A percentile compares a stretch with the other conserved stretches of the same genome.
Conservation (phyloP, 176 grass and related monocot species). For the Otatea glauca region DNA sequence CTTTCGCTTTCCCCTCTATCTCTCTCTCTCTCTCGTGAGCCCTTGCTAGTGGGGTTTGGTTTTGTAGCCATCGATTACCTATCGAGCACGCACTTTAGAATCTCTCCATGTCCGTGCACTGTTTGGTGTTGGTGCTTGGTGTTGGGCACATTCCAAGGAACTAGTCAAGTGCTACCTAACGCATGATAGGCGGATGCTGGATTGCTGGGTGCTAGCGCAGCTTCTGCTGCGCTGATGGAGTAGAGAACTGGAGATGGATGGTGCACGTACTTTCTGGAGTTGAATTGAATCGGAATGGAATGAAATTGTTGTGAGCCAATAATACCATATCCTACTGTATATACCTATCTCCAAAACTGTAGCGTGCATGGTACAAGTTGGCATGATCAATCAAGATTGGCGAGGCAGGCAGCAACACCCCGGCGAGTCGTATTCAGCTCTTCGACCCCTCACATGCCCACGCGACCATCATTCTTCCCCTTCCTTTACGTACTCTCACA, state of each 20-base stretch:
- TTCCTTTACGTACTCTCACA: conserved; percentile 21
- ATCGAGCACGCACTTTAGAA: conserved; percentile 10
- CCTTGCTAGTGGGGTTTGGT: not conserved
- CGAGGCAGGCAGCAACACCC: conserved; percentile 12
- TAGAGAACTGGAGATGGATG: not conserved
- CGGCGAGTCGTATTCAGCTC: not conserved
- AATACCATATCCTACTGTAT: not conserved
- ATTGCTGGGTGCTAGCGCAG: not conserved
- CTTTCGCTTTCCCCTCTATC: conserved; percentile 8
- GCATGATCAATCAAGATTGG: not conserved
- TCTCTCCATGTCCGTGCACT: not conserved
- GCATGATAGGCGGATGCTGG: not conserved
- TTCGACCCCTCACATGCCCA: conserved; percentile 15
- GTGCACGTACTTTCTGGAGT: not conserved
- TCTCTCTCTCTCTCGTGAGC: not conserved
- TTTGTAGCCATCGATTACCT: conserved; percentile 40
- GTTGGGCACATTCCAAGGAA: not conserved
- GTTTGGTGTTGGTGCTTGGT: not conserved
- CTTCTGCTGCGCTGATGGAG: not conserved
- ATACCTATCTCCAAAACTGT: not conserved
- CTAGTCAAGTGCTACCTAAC: not conserved
- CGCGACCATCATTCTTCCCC: conserved; percentile 34
- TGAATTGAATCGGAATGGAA: not conserved
- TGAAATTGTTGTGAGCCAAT: not conserved
- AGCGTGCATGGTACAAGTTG: not conserved